Conservation (phyloP, 2,329 filamentous ascomycete genomes). For the Talaromyces rugulosus region DNA sequence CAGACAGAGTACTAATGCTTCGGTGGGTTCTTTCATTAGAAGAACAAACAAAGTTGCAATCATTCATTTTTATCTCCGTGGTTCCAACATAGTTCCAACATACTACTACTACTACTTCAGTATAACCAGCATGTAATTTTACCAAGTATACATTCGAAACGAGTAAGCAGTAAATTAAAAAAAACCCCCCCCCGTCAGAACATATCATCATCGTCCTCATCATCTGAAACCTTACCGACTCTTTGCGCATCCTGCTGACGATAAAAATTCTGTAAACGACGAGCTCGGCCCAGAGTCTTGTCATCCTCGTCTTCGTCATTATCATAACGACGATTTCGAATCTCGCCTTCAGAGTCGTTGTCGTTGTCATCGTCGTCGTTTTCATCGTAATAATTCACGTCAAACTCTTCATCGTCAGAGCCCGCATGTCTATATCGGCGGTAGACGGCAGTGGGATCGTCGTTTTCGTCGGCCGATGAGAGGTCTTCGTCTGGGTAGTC, state of each 20-base stretch:
- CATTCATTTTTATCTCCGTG: no score
- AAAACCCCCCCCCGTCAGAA: neutral
- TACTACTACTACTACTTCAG: no score
- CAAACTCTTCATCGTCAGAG: slow-evolving; percentile 45
- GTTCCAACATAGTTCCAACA: no score
- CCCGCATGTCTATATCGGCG: slow-evolving; percentile 34
- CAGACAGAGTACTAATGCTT: neutral
- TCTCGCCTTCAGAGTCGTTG: slow-evolving; percentile 10
- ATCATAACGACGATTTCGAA: slow-evolving; percentile 18
- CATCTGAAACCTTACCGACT: neutral
- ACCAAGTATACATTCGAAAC: no score
- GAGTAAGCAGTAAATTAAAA: neutral
- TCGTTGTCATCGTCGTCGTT: slow-evolving; percentile 17
- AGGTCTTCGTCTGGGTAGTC: slow-evolving; percentile 50
- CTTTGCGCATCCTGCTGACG: neutral
- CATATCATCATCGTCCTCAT: neutral
- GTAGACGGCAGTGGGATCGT: slow-evolving; percentile 34
- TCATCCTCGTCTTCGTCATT: slow-evolving; percentile 13
- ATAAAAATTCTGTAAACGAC: neutral
- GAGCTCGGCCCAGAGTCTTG: neutral
- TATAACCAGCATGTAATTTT: no score
- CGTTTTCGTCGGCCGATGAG: slow-evolving; percentile 44
- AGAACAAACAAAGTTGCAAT: neutral
- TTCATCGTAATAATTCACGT: slow-evolving; percentile 32
- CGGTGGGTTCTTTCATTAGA: neutral